These are phyloP conservation scores for Jatropha curcas DNA, from an alignment of 345 rosid genomes.

Conservation along the genomic window DNA sequence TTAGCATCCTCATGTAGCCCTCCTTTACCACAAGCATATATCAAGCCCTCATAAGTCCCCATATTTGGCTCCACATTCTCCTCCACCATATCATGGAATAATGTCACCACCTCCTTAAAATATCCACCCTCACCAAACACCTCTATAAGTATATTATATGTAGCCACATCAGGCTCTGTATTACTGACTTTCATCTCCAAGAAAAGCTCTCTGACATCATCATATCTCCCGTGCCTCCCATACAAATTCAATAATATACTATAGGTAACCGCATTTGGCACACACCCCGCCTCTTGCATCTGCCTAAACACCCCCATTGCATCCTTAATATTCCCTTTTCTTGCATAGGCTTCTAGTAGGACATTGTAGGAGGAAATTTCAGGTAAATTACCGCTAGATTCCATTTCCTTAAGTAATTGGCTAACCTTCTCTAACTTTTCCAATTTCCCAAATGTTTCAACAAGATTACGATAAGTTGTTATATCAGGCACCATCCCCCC, in stretches of 20 bases:
- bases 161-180: constrained; percentile 80
- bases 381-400: constrained; percentile 70
- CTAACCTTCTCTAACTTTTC: constrained; percentile 65
- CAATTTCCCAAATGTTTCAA: constrained; percentile 74
- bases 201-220: constrained; percentile 84
- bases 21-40: constrained; percentile 88
- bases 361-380: constrained; percentile 81
- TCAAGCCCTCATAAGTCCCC: constrained; percentile 89
- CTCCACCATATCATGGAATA: constrained; percentile 94
- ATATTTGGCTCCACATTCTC: constrained; percentile 85
- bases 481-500: constrained; percentile 88
- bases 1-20: constrained; percentile 82
- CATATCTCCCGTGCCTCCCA: constrained; percentile 76
- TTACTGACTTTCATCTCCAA: constrained; percentile 94
- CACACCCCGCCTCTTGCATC: constrained; percentile 85
- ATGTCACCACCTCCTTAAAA: constrained; percentile 91
- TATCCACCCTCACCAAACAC: constrained; percentile 97
- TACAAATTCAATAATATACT: constrained; percentile 75
- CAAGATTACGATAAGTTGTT: constrained; percentile 69
- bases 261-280: constrained; percentile 69
- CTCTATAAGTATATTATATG: constrained; percentile 75
- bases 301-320: constrained; percentile 81
- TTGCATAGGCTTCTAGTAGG: constrained; percentile 76
- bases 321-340: constrained; percentile 66
- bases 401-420: constrained; percentile 78